These are phyloP conservation scores for Ballota nigra DNA, from an alignment of 257 asterid species.

Conservation along the genomic window DNA sequence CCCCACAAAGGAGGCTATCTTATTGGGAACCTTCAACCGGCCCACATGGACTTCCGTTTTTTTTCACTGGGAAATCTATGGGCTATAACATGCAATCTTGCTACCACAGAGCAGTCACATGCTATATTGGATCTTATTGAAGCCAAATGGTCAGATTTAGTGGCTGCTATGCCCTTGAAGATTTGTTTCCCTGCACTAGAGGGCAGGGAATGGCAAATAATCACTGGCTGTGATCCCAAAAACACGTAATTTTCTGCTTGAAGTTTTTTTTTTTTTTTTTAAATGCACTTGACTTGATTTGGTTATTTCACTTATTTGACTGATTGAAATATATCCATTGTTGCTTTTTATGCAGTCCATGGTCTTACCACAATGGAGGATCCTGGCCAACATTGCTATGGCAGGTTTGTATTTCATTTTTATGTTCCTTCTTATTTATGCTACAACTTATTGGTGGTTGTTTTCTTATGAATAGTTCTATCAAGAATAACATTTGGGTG, in stretches of 20 bases:
- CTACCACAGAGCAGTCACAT: slow-evolving; percentile 57
- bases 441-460: background rate
- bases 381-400: slow-evolving; percentile 79
- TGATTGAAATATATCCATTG: slow-evolving; percentile 13
- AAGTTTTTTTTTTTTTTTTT: slow-evolving; percentile 44
- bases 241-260: slow-evolving; percentile 49
- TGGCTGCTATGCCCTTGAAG: slow-evolving; percentile 70
- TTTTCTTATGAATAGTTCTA: background rate
- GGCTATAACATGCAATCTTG: slow-evolving; percentile 59
- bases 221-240: slow-evolving; percentile 75
- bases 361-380: slow-evolving; percentile 86
- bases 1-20: slow-evolving; percentile 72
- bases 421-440: background rate
- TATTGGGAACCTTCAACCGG: slow-evolving; percentile 74
- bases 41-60: slow-evolving; percentile 82
- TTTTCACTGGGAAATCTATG: slow-evolving; percentile 73
- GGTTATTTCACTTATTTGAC: slow-evolving; percentile 62
- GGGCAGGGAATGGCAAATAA: slow-evolving; percentile 72
- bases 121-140: slow-evolving; percentile 69
- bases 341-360: slow-evolving; percentile 51
- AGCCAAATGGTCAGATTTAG: slow-evolving; percentile 73
- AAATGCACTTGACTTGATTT: slow-evolving; percentile 25
- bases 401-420: slow-evolving; percentile 47
- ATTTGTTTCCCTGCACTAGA: slow-evolving; percentile 81
- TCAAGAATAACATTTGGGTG: background rate